These are phyloP conservation scores for Malassezia japonica DNA, from an alignment of 1,284 basidiomycete genomes.

Conservation along the genomic window DNA sequence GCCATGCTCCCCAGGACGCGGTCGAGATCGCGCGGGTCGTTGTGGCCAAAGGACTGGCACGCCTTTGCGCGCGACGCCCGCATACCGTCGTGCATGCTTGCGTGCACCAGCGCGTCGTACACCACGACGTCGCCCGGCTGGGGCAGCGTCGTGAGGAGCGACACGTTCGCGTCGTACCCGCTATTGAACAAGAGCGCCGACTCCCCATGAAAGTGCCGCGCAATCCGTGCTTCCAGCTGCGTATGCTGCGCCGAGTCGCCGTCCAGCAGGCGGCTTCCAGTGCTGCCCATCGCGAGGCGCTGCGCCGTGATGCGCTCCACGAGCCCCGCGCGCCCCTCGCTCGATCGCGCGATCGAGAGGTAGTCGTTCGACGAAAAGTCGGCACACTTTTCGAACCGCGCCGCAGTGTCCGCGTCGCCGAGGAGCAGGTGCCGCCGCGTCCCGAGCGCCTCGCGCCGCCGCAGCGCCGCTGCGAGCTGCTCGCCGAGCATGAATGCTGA, in stretches of 20 bases:
- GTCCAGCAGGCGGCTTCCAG: conserved; percentile 80
- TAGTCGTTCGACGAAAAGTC: conserved; percentile 92
- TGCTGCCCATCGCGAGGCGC: conserved; percentile 57
- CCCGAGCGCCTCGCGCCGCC: conserved; percentile 25
- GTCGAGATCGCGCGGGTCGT: conserved; percentile 52
- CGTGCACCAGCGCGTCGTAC: conserved; percentile 82
- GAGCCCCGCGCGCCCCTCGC: conserved; percentile 51
- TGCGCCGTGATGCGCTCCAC: conserved; percentile 40
- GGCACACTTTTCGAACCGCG: conserved; percentile 27
- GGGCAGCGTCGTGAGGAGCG: conserved; percentile 73
- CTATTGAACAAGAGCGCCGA: conserved; percentile 81
- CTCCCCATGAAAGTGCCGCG: conserved; percentile 25
- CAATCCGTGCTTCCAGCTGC: conserved; percentile 28
- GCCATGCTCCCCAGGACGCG: not conserved
- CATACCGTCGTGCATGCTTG: conserved; percentile 82
- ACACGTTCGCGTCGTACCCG: conserved; percentile 87
- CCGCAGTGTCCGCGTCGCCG: not conserved
- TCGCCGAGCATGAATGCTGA: conserved; percentile 26
- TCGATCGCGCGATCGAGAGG: conserved; percentile 66
- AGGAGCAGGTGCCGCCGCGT: conserved; percentile 31
- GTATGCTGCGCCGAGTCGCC: conserved; percentile 53
- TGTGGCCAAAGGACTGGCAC: conserved; percentile 62
- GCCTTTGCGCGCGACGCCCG: conserved; percentile 56
- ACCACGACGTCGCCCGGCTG: conserved; percentile 69
- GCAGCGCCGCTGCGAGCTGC: conserved; percentile 29